phyloP scores from a whole-genome alignment of 345 rosid genomes.

The Carallia pectinifolia region DNA sequence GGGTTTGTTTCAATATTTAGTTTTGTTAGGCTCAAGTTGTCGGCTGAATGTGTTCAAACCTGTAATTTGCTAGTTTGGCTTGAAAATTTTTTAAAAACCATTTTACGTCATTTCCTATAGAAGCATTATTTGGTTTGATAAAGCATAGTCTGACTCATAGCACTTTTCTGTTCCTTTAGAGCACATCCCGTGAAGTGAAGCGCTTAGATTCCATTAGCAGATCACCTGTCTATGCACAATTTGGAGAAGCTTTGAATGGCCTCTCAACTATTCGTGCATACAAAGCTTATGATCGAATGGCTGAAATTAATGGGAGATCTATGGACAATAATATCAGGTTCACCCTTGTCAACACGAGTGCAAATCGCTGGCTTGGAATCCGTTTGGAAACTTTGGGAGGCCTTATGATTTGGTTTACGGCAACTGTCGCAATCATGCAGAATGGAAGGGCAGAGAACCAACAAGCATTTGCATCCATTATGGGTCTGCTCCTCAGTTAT shows the following conservation, averaged over 20 bases:
- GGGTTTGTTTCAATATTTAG: too few relatives aligned
- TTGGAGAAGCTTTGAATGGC: slow-evolving; percentile 97
- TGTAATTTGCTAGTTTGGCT: not conserved
- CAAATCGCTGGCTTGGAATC: slow-evolving; percentile 96
- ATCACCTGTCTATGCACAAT: slow-evolving; percentile 99
- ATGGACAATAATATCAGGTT: slow-evolving; percentile 92
- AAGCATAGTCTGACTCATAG: slow-evolving; percentile 6
- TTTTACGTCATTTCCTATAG: not conserved
- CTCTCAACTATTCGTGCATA: slow-evolving; percentile 90
- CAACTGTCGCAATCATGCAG: slow-evolving; percentile 97
- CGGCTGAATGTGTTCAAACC: not conserved
- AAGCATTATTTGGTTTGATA: not conserved
- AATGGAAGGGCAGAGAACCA: slow-evolving; percentile 89
- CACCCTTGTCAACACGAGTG: slow-evolving; percentile 87
- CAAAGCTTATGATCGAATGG: slow-evolving; percentile 94
- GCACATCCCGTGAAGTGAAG: slow-evolving; percentile 96
- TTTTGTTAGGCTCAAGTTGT: too few relatives aligned
- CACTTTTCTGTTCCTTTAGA: slow-evolving; percentile 43
- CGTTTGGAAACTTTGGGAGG: slow-evolving; percentile 93
- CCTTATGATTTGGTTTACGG: slow-evolving; percentile 97
- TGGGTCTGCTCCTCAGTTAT: slow-evolving; percentile 98
- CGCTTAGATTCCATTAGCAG: slow-evolving; percentile 87
- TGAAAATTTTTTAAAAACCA: not conserved
- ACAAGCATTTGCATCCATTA: slow-evolving; percentile 87
- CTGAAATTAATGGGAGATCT: slow-evolving; percentile 83